Percentiles rank a stretch among this genome's conserved stretches.
phyloP scores from a whole-genome alignment of 2,329 filamentous ascomycete genomes.

The Purpureocillium takamizusanense region DNA sequence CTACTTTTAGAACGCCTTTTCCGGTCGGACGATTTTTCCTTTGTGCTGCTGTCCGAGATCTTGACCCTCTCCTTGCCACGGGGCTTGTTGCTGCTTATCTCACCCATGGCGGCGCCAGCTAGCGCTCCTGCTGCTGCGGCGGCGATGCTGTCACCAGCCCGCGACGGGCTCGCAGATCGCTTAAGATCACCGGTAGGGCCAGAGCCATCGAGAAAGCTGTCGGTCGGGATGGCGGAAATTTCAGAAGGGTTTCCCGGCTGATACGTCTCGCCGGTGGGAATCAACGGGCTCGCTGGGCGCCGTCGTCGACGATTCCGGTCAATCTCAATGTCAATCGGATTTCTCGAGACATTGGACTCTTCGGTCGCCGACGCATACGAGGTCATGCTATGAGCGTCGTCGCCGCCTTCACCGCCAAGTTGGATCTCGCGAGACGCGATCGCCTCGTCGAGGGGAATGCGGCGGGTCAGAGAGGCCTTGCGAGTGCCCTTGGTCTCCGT shows the following conservation, averaged over 20 bases:
- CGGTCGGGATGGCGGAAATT: slow-evolving; percentile 65
- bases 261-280: slow-evolving; percentile 51
- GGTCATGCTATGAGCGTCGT: slow-evolving; percentile 58
- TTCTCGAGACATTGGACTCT: slow-evolving; percentile 66
- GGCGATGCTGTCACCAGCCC: slow-evolving; percentile 26
- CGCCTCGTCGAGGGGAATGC: slow-evolving; percentile 42
- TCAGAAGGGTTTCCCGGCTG: slow-evolving; percentile 65
- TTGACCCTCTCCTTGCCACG: slow-evolving; percentile 33
- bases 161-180: slow-evolving; percentile 33
- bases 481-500: slow-evolving; percentile 69
- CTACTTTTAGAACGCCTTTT: slow-evolving; percentile 38
- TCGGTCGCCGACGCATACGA: slow-evolving; percentile 73
- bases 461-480: slow-evolving; percentile 49
- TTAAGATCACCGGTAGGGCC: slow-evolving; percentile 32
- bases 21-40: slow-evolving; percentile 40
- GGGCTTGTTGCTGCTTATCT: slow-evolving; percentile 33
- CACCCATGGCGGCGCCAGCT: slow-evolving; percentile 31
- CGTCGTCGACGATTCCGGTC: slow-evolving; percentile 50
- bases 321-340: slow-evolving; percentile 86
- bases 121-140: slow-evolving; percentile 23
- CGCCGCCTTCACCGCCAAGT: slow-evolving; percentile 35
- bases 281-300: slow-evolving; percentile 59
- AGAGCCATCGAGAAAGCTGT: slow-evolving; percentile 54
- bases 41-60: slow-evolving; percentile 26
- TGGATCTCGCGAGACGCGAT: slow-evolving; percentile 32